Evolutionary conservation across 2,329 filamentous ascomycete species (phyloP).

Genomic region (Tolypocladium endophyticum): DNA sequence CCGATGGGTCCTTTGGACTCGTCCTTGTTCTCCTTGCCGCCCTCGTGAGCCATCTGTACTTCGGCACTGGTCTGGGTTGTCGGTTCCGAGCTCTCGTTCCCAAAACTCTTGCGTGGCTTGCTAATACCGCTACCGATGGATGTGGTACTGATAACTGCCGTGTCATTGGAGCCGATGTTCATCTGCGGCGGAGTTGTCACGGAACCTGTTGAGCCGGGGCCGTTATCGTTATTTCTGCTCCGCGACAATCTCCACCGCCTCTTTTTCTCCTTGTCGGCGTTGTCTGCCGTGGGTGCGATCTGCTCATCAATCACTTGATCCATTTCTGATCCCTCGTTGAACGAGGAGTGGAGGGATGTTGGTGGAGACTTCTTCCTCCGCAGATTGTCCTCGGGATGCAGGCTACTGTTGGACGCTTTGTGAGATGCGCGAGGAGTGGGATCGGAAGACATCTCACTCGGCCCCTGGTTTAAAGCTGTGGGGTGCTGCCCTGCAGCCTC

Average conservation of each 20-base stretch:
- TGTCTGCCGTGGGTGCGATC: slow-evolving; percentile 22
- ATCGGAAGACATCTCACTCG: slow-evolving; percentile 28
- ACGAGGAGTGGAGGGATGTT: slow-evolving; percentile 64
- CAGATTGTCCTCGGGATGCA: slow-evolving; percentile 38
- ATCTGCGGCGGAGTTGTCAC: slow-evolving; percentile 32
- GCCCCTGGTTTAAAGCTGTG: slow-evolving; percentile 9
- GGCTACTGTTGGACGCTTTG: slow-evolving; percentile 26
- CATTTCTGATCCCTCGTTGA: slow-evolving; percentile 72
- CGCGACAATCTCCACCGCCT: slow-evolving; percentile 64
- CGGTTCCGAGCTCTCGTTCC: slow-evolving; percentile 38
- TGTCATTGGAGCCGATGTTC: slow-evolving; percentile 48
- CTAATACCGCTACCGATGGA: slow-evolving; percentile 55
- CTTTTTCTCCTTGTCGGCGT: slow-evolving; percentile 57
- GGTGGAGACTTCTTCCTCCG: slow-evolving; percentile 64
- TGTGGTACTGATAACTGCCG: slow-evolving; percentile 55
- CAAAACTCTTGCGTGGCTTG: slow-evolving; percentile 36
- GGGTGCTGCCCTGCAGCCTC: slow-evolving; percentile 5
- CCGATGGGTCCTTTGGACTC: slow-evolving; percentile 41
- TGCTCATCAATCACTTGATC: slow-evolving; percentile 58
- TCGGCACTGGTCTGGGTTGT: slow-evolving; percentile 28
- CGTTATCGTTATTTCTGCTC: slow-evolving; percentile 44
- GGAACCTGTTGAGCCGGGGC: slow-evolving; percentile 28
- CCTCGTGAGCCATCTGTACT: slow-evolving; percentile 25
- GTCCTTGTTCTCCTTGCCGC: slow-evolving; percentile 31
- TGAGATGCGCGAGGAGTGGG: slow-evolving; percentile 37